These are phyloP conservation scores for Magnolia sinica DNA, from an alignment of 164 flowering plant species.

Conservation along the genomic window DNA sequence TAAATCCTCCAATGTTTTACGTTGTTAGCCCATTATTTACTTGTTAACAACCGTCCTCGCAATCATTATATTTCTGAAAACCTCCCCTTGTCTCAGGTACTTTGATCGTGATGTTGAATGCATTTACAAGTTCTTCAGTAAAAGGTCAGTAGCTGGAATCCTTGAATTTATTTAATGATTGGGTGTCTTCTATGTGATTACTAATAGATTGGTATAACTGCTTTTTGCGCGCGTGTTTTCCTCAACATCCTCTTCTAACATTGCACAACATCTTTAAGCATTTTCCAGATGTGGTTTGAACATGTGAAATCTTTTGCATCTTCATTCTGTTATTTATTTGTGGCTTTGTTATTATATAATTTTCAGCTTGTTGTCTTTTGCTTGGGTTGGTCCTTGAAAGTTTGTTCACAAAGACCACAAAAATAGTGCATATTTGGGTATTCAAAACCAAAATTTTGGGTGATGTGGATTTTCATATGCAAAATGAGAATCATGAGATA, in stretches of 20 bases:
- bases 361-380: background rate
- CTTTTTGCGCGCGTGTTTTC: too few relatives aligned
- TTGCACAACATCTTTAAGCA: too few relatives aligned
- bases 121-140: slow-evolving; percentile 72
- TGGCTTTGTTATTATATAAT: background rate
- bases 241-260: too few relatives aligned
- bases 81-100: slow-evolving; percentile 53
- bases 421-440: background rate
- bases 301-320: background rate
- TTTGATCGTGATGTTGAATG: slow-evolving; percentile 98
- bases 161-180: background rate
- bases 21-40: background rate
- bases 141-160: slow-evolving; percentile 47
- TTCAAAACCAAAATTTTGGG: background rate
- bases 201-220: background rate
- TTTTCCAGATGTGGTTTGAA: too few relatives aligned
- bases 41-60: background rate
- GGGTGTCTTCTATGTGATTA: background rate
- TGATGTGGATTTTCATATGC: background rate
- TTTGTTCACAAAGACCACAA: background rate
- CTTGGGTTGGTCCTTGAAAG: background rate
- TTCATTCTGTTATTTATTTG: too few relatives aligned
- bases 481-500: background rate
- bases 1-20: background rate
- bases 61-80: background rate